Evolutionary conservation across 805 yeast species (phyloP).

Genomic region (Candida sakaeoensis): DNA sequence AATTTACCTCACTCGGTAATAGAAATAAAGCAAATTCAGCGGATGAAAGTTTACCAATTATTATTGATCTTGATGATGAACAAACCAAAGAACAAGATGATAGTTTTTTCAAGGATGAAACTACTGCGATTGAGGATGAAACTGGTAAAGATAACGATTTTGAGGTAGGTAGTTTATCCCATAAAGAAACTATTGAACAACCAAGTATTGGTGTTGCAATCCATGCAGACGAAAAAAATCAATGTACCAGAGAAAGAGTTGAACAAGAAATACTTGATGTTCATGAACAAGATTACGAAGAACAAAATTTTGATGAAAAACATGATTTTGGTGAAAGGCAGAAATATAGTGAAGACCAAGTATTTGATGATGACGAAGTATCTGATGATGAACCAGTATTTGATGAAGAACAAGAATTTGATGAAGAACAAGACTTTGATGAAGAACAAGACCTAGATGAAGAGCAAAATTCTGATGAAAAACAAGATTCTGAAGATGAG

Average conservation of each 20-base stretch:
- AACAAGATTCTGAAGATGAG: constrained; percentile 7
- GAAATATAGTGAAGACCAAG: too few relatives aligned
- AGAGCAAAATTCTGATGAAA: constrained; percentile 2
- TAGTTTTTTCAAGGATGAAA: constrained; percentile 1
- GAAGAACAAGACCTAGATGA: neutral
- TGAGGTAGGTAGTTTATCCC: neutral
- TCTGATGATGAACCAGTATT: neutral
- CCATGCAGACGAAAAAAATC: too few relatives aligned
- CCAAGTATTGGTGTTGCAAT: too few relatives aligned
- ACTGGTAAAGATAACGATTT: neutral
- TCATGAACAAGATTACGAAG: too few relatives aligned
- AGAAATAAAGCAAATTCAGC: neutral
- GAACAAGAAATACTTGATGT: too few relatives aligned
- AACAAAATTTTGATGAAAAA: too few relatives aligned
- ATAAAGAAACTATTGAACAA: too few relatives aligned
- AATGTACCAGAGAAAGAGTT: too few relatives aligned
- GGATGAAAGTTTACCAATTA: constrained; percentile 2
- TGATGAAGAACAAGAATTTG: neutral
- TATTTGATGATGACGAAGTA: neutral
- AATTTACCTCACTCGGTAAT: constrained; percentile 12
- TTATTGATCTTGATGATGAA: constrained; percentile 1
- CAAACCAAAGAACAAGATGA: constrained; percentile 4
- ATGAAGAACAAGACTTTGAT: neutral
- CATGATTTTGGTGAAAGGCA: too few relatives aligned
- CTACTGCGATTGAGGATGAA: neutral